A percentile compares a stretch with the other conserved stretches of the same genome.
Conservation (phyloP, 2,329 filamentous ascomycete genomes). For the Ophiostoma australiae region DNA sequence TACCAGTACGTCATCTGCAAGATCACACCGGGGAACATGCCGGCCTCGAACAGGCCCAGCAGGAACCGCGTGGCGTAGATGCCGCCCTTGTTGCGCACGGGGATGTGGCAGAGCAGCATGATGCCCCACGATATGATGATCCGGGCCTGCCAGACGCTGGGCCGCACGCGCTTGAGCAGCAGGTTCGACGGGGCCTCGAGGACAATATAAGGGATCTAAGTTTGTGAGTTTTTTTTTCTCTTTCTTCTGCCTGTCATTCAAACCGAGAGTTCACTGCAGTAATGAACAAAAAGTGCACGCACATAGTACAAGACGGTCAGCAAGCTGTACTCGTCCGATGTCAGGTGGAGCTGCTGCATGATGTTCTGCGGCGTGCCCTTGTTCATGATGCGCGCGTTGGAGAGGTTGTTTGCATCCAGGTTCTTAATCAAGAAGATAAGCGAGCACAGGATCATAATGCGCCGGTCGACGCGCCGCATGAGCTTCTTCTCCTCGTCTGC, state of each 20-base stretch:
- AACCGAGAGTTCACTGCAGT: no score
- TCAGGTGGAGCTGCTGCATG: constrained; percentile 39
- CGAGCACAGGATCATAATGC: constrained; percentile 40
- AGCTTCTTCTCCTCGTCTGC: constrained; percentile 42
- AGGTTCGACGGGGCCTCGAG: constrained; percentile 76
- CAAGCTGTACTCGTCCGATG: constrained; percentile 40
- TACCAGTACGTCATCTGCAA: constrained; percentile 47
- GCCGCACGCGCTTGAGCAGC: constrained; percentile 67
- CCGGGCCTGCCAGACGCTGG: constrained; percentile 66
- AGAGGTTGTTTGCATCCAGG: constrained; percentile 38
- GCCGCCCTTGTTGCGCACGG: constrained; percentile 47
- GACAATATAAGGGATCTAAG: constrained; percentile 60
- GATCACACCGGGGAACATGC: constrained; percentile 58
- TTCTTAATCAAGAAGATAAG: constrained; percentile 41
- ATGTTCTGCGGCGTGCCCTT: constrained; percentile 39
- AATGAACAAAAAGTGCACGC: neutral
- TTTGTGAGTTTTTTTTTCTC: neutral
- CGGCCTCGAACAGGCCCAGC: constrained; percentile 62
- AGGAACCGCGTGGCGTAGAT: constrained; percentile 50
- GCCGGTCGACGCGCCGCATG: constrained; percentile 41
- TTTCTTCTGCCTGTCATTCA: no score
- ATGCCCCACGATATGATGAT: constrained; percentile 64
- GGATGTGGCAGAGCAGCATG: constrained; percentile 50
- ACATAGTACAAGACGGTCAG: constrained; percentile 41
- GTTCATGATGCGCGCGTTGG: constrained; percentile 44